Base-by-base conservation (phyloP, 1,139 yeast genomes). In the Keqinozyma sinolaborantium region DNA sequence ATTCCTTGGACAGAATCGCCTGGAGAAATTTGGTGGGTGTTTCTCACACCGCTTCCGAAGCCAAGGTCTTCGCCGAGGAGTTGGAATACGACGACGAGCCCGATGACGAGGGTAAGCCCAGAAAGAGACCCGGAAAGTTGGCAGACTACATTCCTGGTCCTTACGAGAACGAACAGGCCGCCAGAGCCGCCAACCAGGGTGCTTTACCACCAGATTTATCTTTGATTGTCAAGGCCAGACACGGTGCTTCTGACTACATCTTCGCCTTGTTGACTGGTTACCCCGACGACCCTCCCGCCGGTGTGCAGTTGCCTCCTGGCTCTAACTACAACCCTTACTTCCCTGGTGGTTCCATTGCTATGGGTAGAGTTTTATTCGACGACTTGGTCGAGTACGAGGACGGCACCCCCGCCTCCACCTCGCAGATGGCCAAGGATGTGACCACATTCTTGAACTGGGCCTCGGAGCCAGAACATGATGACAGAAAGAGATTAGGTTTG, bases 341-440 rank as follows among this genome's bases (percentile, higher is more conserved):
- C 95, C 97, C 99, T 58, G 97, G 97, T 70, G 97, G 98, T 48
- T 76, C 97, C 30, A 90, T 92, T 73, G 97, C 97, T 56, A 92
- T 92, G 98, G 97, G 87, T 60, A 85, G 98, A 73, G 97, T 90
- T 40, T 76, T 92, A 65, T 92, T 88, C 52, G 98, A 92, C 58
- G 98, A 87, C 48, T 74, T 92, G 58, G 97, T 92, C 46, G 99
- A 92, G 73, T 92, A 82, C 67, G 98, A 92, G 61, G 98, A 92
- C 62, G 98, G 98, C 57, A 94, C 98, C 42, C 96, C 95, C 36
- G 97, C 98, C 38, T 81, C 97, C 37, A 83, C 98, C 45, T 83
- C 98, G 38, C 99, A 92, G 73, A 88, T 92, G 97, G 98, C 99
- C 53, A 92, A 92, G 77, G 98, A 92, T 64, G 98, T 92, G 37